Evolutionary conservation across 768 basidiomycete species (phyloP), one percentile per base, ranked within the genome.

Genomic region (Termitomyces titanicus): DNA sequence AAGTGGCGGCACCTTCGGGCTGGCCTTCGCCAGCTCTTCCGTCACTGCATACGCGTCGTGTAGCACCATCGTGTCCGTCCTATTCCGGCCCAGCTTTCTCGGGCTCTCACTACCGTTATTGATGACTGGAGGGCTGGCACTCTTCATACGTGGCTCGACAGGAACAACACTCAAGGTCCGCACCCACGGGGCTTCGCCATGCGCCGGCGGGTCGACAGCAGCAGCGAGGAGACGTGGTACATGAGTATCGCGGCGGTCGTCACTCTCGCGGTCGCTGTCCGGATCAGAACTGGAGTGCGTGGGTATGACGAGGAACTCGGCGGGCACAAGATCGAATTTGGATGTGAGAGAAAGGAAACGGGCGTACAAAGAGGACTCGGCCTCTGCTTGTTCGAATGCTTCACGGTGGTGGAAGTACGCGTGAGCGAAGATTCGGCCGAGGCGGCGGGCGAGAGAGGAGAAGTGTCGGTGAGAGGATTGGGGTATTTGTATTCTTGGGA

Each of bases 381-480:
- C 91, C 72, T 95, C 93, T 29, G 88, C 88, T 66, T 92, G 89
- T 61, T 92, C 88, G 67, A 96, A 96, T 0, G 84, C 84, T 66
- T 94, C 94, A 59, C 92, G 87, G 70, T 96, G 94, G 68, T 94
- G 92, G 73, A 88, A 95, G 76, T 94, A 98, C 2, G 94, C 94
- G 70, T 99, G 96, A 0, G 92, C 92, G 66, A 99, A 98, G 59
- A 98, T 94, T 35, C 96, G 85, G 1, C 94, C 94, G 1, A 98
- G 84, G 13, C 96, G 85, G 0, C 96, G 84, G 18, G 92, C 92
- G 22, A 96, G 85, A 15, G 91, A 92, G 47, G 88, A 80, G 69
- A 95, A 97, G 70, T 94, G 93, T n/a, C 89, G 82, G 58, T 86
- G 80, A 0, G 93, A 96, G 2, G 88, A 80, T 40, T 75, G 74